Evolutionary conservation across 371 early-diverging fungal genomes (phyloP), one percentile per base, ranked within the genome.

Genomic region (Saksenaea vasiformis): DNA sequence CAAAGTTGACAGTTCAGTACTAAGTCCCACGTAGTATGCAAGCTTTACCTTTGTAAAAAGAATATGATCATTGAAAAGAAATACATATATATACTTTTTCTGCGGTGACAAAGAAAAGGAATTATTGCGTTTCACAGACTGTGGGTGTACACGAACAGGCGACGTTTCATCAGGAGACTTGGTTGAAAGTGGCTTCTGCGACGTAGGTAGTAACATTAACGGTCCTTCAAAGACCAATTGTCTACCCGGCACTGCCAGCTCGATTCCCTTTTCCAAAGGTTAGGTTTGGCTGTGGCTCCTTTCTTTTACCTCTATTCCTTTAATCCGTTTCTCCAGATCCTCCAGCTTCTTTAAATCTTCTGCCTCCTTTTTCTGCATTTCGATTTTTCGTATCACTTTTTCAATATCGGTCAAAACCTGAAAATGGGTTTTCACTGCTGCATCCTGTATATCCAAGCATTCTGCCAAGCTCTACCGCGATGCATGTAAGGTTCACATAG

Each of bases 1-100:
- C 39, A 39, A 1, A n/a, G 2, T 39, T 39, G 14, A 41, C 19
- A 3, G 5, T 14, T 41, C 2, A 41, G n/a, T 17, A 41, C 9
- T 41, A 17, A 13, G 9, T 17, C 43, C 5, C 14, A 19, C 9
- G 22, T 9, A 11, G 8, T 47, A 47, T 22, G n/a, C n/a, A 47
- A 22, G 36, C 13, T 64, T 64, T 69, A 75, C 73, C 58, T 67
- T 72, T 14, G 79, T 79, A 44, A 72, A 79, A 0, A 79, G 62
- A 43, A 79, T 69, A 17, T 76, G 60, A 24, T 79, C 76, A 37
- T 79, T 76, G 41, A 79, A 79, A 27, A 79, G 55, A 64, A 79
- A 79, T 2, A 74, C 79, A 54, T 79, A 79, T 58, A 70, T 47
- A 24, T 63, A 35, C 26, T 64, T 61, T 41, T 36, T 68, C 36